phyloP scores from a whole-genome alignment of 1,139 yeast genomes.

The Candida smagusa region DNA sequence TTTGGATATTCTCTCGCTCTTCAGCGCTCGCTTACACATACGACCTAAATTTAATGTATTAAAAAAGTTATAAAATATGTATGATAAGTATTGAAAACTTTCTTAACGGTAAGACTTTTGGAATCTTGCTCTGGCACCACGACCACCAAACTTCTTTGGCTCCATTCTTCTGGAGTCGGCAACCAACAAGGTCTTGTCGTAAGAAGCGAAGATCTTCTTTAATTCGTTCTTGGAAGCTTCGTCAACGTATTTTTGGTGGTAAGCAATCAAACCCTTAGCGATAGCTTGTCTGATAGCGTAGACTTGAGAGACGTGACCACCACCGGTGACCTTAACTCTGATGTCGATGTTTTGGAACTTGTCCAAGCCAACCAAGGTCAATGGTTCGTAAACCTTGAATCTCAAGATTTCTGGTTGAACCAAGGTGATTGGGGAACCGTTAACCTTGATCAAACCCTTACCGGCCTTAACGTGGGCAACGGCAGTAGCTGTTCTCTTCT shows the following conservation, averaged over 20 bases:
- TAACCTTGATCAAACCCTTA: conserved; percentile 97
- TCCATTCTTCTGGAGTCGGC: conserved; percentile 99
- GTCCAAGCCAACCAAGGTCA: conserved; percentile 97
- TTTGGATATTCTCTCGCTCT: too few species aligned
- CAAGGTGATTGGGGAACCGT: conserved; percentile 98
- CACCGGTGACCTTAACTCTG: conserved; percentile 99
- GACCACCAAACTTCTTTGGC: conserved; percentile 99
- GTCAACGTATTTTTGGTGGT: conserved; percentile 98
- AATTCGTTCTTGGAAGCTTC: conserved; percentile 99
- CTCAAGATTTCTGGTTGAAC: conserved; percentile 99
- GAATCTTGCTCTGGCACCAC: conserved; percentile 99
- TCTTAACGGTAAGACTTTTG: conserved; percentile 99
- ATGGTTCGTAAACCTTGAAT: conserved; percentile 99
- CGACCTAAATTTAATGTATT: conserved; percentile 9
- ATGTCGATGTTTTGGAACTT: conserved; percentile 97
- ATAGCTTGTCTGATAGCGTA: conserved; percentile 99
- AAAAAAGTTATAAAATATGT: conserved; percentile 12
- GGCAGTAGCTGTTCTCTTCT: conserved; percentile 99
- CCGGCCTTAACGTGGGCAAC: conserved; percentile 99
- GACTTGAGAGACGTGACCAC: conserved; percentile 99
- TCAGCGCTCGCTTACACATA: neutral
- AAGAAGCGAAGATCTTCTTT: conserved; percentile 95
- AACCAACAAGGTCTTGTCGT: conserved; percentile 97
- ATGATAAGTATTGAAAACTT: conserved; percentile 3
- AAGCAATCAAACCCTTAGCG: conserved; percentile 99